phyloP scores from a whole-genome alignment of 176 grass and related monocot genomes.

The Sorghum bicolor region DNA sequence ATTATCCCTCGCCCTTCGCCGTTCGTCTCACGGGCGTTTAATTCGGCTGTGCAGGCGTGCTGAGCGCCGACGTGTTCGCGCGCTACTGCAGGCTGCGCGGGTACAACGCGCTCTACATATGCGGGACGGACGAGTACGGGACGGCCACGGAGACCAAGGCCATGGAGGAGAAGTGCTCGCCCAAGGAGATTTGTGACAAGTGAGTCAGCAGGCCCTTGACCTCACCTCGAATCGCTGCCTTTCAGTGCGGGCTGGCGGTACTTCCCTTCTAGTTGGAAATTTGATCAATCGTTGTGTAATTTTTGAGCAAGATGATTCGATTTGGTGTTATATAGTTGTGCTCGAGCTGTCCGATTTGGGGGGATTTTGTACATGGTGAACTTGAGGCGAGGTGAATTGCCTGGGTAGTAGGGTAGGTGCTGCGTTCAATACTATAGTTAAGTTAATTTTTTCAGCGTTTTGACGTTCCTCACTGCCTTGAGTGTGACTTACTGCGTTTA shows the following conservation, averaged over 20 bases:
- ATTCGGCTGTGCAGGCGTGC: slow-evolving; percentile 42
- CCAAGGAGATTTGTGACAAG: slow-evolving; percentile 78
- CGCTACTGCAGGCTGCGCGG: slow-evolving; percentile 71
- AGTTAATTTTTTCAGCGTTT: not conserved
- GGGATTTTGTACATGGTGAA: not conserved
- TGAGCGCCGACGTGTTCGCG: slow-evolving; percentile 81
- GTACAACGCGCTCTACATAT: slow-evolving; percentile 80
- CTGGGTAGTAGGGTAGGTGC: not conserved
- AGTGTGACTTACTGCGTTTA: no score
- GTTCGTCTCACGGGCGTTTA: not conserved
- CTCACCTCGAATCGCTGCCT: not conserved
- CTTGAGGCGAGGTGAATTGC: not conserved
- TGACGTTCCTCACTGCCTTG: no score
- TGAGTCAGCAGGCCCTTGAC: not conserved
- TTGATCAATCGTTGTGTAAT: not conserved
- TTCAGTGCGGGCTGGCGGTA: not conserved
- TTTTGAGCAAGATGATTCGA: not conserved
- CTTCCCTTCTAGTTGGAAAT: not conserved
- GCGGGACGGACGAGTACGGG: slow-evolving; percentile 92
- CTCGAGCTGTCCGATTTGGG: not conserved
- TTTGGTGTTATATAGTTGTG: not conserved
- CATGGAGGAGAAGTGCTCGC: slow-evolving; percentile 77
- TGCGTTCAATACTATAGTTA: not conserved
- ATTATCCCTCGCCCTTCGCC: not conserved
- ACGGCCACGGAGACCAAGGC: slow-evolving; percentile 91